Percentiles rank a stretch among this genome's conserved stretches.
Conservation (phyloP, 768 basidiomycete genomes). For the Postia placenta region DNA sequence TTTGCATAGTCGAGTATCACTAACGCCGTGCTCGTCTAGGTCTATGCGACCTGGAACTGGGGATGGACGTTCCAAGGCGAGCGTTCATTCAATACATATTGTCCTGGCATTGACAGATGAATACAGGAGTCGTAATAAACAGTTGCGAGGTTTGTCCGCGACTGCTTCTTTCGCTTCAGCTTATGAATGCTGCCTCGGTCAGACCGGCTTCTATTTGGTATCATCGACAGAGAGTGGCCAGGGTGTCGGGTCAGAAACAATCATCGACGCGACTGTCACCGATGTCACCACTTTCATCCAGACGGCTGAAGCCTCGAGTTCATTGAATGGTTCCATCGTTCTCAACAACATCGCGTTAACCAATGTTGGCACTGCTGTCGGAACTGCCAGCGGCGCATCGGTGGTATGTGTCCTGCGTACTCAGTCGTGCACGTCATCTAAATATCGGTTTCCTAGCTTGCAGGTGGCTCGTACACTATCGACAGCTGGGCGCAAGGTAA, state of each 20-base stretch:
- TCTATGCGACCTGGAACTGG: slow-evolving; percentile 23
- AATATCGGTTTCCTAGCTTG: slow-evolving; percentile 24
- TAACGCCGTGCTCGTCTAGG: slow-evolving; percentile 1
- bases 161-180: not conserved
- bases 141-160: slow-evolving; percentile 28
- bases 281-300: slow-evolving; percentile 60
- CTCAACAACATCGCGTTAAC: slow-evolving; percentile 57
- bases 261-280: slow-evolving; percentile 58
- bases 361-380: slow-evolving; percentile 59
- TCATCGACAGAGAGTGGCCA: slow-evolving; percentile 15
- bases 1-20: too few species aligned
- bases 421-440: not conserved
- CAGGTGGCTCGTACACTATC: slow-evolving; percentile 47
- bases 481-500: slow-evolving; percentile 76
- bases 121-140: slow-evolving; percentile 30
- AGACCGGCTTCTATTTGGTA: slow-evolving; percentile 19
- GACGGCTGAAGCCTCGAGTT: slow-evolving; percentile 37
- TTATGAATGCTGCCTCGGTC: not conserved
- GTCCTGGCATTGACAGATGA: not conserved
- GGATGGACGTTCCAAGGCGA: slow-evolving; percentile 47
- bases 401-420: slow-evolving; percentile 24
- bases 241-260: slow-evolving; percentile 50
- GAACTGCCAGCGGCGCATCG: slow-evolving; percentile 41
- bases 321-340: slow-evolving; percentile 52
- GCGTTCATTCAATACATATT: not conserved